Evolutionary conservation across 331 rosid species (phyloP).

Genomic region (Arachis monticola): DNA sequence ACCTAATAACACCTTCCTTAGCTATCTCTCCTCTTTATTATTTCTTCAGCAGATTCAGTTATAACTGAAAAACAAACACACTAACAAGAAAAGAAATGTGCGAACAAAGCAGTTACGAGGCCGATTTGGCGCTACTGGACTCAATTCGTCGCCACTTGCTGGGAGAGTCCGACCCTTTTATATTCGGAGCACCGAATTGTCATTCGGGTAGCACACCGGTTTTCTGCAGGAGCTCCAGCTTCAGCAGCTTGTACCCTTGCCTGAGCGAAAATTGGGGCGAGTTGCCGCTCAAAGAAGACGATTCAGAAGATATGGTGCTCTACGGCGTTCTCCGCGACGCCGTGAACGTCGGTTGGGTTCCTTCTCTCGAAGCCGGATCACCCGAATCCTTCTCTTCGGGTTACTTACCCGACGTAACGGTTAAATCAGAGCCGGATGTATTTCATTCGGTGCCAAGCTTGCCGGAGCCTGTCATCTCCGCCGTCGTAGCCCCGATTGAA

Average conservation of each 20-base stretch:
- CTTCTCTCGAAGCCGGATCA: conserved; percentile 48
- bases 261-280: conserved; percentile 81
- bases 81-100: conserved; percentile 36
- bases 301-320: conserved; percentile 85
- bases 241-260: conserved; percentile 72
- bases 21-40: not conserved
- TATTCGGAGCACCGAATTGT: not conserved
- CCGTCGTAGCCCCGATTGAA: not conserved
- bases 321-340: conserved; percentile 78
- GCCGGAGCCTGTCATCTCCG: not conserved
- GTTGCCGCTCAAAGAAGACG: conserved; percentile 79
- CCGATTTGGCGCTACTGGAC: conserved; percentile 56
- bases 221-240: conserved; percentile 64
- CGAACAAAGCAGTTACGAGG: conserved; percentile 40
- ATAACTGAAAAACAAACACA: not conserved
- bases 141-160: conserved; percentile 70
- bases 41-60: not conserved
- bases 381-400: conserved; percentile 34
- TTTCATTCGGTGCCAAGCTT: conserved; percentile 21
- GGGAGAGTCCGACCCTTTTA: conserved; percentile 50
- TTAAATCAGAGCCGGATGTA: conserved; percentile 60
- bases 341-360: conserved; percentile 78
- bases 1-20: not conserved
- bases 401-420: not conserved
- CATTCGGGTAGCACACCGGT: conserved; percentile 32